Evolutionary conservation across 768 basidiomycete genomes (phyloP).

Genomic region (Crucibulum laeve): DNA sequence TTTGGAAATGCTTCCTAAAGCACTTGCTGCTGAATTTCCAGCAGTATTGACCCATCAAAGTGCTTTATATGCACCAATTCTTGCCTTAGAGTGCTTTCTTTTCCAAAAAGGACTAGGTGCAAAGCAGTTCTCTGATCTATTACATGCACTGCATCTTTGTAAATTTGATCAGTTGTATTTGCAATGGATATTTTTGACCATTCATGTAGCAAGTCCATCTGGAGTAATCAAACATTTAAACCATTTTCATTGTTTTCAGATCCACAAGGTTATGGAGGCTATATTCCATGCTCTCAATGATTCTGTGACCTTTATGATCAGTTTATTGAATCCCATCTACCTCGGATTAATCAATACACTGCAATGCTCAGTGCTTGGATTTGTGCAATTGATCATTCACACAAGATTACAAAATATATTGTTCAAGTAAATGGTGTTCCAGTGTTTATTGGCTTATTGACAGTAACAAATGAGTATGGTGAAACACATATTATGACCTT

Average conservation of each 20-base stretch:
- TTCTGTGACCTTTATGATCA: not conserved
- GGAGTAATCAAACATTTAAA: not conserved
- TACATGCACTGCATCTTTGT: not conserved
- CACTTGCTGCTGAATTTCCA: slow-evolving; percentile 3
- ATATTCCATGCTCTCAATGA: not conserved
- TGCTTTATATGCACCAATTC: not conserved
- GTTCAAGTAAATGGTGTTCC: slow-evolving; percentile 18
- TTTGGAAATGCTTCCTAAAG: slow-evolving; percentile 1
- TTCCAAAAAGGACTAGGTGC: not conserved
- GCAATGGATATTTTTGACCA: not conserved
- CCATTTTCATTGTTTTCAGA: not conserved
- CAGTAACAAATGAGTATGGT: slow-evolving; percentile 20
- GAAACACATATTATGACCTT: slow-evolving; percentile 15
- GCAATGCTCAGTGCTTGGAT: slow-evolving; percentile 14
- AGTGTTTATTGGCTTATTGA: slow-evolving; percentile 19
- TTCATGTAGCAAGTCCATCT: not conserved
- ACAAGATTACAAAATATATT: slow-evolving; percentile 22
- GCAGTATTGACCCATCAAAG: not conserved
- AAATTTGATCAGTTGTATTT: not conserved
- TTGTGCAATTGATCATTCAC: slow-evolving; percentile 19
- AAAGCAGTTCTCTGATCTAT: not conserved
- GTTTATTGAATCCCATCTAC: slow-evolving; percentile 4
- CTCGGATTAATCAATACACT: slow-evolving; percentile 17
- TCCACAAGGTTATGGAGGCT: not conserved
- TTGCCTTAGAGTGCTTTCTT: not conserved